Conservation (phyloP, 129 eudicot species). For the Gnaphalium uliginosum region DNA sequence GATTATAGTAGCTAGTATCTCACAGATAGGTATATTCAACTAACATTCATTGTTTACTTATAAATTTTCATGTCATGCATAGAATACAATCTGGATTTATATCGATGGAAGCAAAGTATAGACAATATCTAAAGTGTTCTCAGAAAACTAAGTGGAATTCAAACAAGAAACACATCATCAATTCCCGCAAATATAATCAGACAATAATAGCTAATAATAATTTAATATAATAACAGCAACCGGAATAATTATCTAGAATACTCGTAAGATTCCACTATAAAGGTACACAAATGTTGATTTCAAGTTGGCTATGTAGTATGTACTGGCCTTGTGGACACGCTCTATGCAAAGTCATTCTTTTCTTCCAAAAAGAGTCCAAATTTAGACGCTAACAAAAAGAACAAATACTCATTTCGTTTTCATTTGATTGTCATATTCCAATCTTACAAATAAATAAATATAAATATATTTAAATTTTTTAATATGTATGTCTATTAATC, state of each 20-base stretch:
- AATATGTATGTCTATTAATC: not conserved
- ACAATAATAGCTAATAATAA: not conserved
- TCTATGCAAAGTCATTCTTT: not conserved
- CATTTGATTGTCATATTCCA: slow-evolving; percentile 11
- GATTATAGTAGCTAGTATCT: not conserved
- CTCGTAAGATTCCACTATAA: not conserved
- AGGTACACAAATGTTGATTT: not conserved
- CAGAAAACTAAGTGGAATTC: not conserved
- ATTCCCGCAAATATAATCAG: not conserved
- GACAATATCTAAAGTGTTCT: too few species aligned
- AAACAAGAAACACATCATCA: not conserved
- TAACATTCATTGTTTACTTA: slow-evolving; percentile 1
- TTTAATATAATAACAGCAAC: not conserved
- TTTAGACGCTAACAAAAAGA: not conserved
- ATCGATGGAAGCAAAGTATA: too few species aligned
- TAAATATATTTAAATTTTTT: too few species aligned
- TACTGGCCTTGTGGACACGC: not conserved
- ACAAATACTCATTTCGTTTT: not conserved
- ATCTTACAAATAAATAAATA: not conserved
- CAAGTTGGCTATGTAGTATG: not conserved
- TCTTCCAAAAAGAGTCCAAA: not conserved
- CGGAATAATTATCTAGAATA: not conserved
- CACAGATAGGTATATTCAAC: not conserved
- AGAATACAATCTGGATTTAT: not conserved
- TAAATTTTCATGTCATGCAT: not conserved